Evolutionary conservation across 192 early-diverging fungal genomes (phyloP).

Genomic region (Spizellomyces punctatus): DNA sequence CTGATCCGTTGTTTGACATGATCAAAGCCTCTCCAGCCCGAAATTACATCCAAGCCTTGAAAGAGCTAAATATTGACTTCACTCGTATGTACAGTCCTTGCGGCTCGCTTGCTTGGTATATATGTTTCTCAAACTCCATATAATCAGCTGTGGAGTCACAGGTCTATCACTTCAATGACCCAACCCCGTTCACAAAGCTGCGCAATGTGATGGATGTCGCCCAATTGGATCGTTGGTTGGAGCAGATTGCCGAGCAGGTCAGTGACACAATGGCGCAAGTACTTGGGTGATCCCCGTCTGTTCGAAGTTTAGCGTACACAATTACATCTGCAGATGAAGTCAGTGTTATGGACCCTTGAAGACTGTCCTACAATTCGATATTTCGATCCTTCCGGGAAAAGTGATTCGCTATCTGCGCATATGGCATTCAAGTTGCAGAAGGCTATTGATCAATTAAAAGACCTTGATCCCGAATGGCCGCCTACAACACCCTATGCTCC

Average conservation of each 20-base stretch:
- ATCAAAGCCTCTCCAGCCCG: slow-evolving; percentile 56
- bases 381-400: slow-evolving; percentile 74
- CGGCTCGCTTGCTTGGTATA: background rate
- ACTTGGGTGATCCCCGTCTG: no score
- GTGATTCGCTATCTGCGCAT: slow-evolving; percentile 35
- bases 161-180: slow-evolving; percentile 47
- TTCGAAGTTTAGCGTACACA: background rate
- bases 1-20: slow-evolving; percentile 65
- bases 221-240: slow-evolving; percentile 29
- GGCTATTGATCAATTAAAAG: slow-evolving; percentile 30
- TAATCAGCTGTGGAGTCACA: slow-evolving; percentile 49
- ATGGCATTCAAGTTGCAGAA: slow-evolving; percentile 35
- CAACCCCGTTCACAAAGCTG: slow-evolving; percentile 33
- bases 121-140: no score
- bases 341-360: slow-evolving; percentile 48
- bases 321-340: slow-evolving; percentile 49
- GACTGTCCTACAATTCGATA: slow-evolving; percentile 73
- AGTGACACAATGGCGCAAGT: background rate
- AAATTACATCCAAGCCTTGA: slow-evolving; percentile 36
- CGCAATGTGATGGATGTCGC: slow-evolving; percentile 31
- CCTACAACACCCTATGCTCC: slow-evolving; percentile 24
- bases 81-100: slow-evolving; percentile 31
- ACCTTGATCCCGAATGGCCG: slow-evolving; percentile 36
- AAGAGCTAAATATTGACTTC: slow-evolving; percentile 58
- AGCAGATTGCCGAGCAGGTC: slow-evolving; percentile 23